A percentile compares a stretch with the other conserved stretches of the same genome.
These are phyloP conservation scores for Berkeleyomyces rouxiae DNA, from an alignment of 2,329 filamentous ascomycete species.

Conservation along the genomic window DNA sequence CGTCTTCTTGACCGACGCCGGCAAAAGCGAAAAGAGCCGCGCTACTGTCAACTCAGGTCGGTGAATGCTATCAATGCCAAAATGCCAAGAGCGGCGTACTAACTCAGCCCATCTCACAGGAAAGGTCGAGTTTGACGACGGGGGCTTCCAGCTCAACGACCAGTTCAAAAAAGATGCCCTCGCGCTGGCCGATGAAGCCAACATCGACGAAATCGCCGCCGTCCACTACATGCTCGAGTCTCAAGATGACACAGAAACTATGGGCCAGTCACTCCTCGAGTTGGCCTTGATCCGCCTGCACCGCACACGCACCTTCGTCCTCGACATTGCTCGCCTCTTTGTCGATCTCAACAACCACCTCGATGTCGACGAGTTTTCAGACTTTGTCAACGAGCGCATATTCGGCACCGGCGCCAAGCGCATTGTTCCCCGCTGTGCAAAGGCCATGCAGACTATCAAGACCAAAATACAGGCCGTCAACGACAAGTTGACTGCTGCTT, in stretches of 20 bases:
- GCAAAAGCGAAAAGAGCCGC: slow-evolving; percentile 60
- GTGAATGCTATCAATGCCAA: slow-evolving; percentile 15
- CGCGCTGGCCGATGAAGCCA: slow-evolving; percentile 70
- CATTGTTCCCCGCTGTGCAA: slow-evolving; percentile 59
- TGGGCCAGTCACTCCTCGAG: slow-evolving; percentile 59
- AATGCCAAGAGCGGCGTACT: background rate
- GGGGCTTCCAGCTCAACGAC: slow-evolving; percentile 66
- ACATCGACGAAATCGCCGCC: slow-evolving; percentile 78
- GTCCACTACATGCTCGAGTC: slow-evolving; percentile 60
- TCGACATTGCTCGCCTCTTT: slow-evolving; percentile 70
- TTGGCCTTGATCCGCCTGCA: slow-evolving; percentile 79
- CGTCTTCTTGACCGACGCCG: slow-evolving; percentile 55
- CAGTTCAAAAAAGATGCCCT: slow-evolving; percentile 73
- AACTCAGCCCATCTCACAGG: slow-evolving; percentile 32
- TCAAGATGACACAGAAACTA: slow-evolving; percentile 47
- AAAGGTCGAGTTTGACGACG: slow-evolving; percentile 54
- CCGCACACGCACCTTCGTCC: slow-evolving; percentile 62
- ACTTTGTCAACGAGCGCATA: slow-evolving; percentile 39
- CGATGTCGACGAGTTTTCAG: slow-evolving; percentile 28
- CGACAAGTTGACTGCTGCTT: slow-evolving; percentile 59
- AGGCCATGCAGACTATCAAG: slow-evolving; percentile 60
- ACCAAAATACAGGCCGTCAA: slow-evolving; percentile 57
- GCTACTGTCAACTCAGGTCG: slow-evolving; percentile 51
- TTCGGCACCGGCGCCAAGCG: slow-evolving; percentile 35
- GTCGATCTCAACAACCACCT: slow-evolving; percentile 43